These are phyloP conservation scores for Casaregolazyma lundiana DNA, from an alignment of 1,139 yeast species.

Conservation along the genomic window DNA sequence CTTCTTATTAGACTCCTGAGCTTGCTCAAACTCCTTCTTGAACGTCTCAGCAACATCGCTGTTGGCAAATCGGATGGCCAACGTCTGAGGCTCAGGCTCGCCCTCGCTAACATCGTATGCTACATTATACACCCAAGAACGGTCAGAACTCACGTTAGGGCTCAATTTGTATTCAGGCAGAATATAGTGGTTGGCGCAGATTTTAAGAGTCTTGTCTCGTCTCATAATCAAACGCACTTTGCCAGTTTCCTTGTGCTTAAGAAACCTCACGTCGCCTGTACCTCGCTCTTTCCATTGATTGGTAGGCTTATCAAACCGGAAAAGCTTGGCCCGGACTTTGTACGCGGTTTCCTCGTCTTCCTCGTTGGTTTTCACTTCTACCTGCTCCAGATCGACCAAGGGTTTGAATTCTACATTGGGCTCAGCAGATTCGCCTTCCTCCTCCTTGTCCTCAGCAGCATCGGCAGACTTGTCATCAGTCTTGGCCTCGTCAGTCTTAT, in stretches of 20 bases:
- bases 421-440: constrained; percentile 76
- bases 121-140: constrained; percentile 97
- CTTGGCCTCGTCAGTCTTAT: constrained; percentile 33
- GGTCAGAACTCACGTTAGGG: constrained; percentile 94
- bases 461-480: constrained; percentile 31
- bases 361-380: constrained; percentile 94
- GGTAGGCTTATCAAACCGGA: constrained; percentile 68
- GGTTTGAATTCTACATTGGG: constrained; percentile 98
- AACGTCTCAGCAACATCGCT: constrained; percentile 96
- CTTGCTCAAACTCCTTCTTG: constrained; percentile 85
- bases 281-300: constrained; percentile 99
- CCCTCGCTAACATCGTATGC: constrained; percentile 96
- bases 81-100: constrained; percentile 90
- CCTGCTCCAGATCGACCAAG: constrained; percentile 87
- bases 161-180: constrained; percentile 79
- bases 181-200: constrained; percentile 95
- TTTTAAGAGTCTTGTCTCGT: constrained; percentile 96
- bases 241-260: constrained; percentile 75
- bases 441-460: constrained; percentile 36
- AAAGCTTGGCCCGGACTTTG: constrained; percentile 85
- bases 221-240: constrained; percentile 94
- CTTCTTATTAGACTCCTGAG: constrained; percentile 60
- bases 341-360: constrained; percentile 86
- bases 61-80: constrained; percentile 95
- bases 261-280: constrained; percentile 95